phyloP scores from a whole-genome alignment of 2,329 filamentous ascomycete species.

The Microdochium trichocladiopsis region DNA sequence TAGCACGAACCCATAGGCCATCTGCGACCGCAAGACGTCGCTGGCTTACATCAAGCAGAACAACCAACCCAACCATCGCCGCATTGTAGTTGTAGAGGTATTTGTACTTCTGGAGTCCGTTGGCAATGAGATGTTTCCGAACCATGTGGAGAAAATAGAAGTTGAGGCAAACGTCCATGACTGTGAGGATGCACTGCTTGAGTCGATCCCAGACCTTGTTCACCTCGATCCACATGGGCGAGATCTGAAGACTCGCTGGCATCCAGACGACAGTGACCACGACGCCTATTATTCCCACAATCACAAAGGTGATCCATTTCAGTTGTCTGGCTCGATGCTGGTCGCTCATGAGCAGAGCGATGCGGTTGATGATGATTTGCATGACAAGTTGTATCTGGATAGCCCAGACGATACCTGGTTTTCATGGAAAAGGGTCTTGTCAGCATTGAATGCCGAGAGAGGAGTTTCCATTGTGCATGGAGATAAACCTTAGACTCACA shows the following conservation, averaged over 20 bases:
- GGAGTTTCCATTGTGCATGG: too few relatives aligned
- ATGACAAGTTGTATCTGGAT: constrained; percentile 39
- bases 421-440: not conserved
- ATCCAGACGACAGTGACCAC: too few relatives aligned
- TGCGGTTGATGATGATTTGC: constrained; percentile 49
- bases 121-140: constrained; percentile 35
- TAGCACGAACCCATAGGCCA: constrained; percentile 1
- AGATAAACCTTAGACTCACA: too few relatives aligned
- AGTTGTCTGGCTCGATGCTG: constrained; percentile 26
- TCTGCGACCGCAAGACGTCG: not conserved
- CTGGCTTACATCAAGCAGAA: constrained; percentile 37
- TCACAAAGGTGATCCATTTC: constrained; percentile 36
- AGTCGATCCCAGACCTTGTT: constrained; percentile 46
- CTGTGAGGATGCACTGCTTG: constrained; percentile 42
- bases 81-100: constrained; percentile 42
- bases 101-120: constrained; percentile 42
- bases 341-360: constrained; percentile 38
- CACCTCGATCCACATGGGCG: too few relatives aligned
- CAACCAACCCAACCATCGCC: constrained; percentile 38
- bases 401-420: not conserved
- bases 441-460: too few relatives aligned
- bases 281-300: too few relatives aligned
- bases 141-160: constrained; percentile 42
- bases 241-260: too few relatives aligned
- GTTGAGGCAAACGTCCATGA: constrained; percentile 44